Evolutionary conservation across 495 filamentous ascomycete species (phyloP), one percentile per base, ranked within the genome.

Genomic region (Melanomma pulvis-pyrius): DNA sequence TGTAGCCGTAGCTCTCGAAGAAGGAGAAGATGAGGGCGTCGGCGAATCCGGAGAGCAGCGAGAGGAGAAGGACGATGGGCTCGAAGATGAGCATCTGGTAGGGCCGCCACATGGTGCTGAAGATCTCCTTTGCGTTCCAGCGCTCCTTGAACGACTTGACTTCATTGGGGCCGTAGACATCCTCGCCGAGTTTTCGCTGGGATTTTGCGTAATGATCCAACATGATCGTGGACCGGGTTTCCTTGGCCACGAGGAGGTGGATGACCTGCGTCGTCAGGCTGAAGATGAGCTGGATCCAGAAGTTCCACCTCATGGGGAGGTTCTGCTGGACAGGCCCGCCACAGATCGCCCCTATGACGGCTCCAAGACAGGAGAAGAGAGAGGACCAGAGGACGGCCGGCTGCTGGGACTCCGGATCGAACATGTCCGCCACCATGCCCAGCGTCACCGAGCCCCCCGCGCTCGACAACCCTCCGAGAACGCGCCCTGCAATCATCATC

Each of bases 341-440:
- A 46, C 93, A 81, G 44, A 94, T 84, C 0, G 90, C 89, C 0
- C 91, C 91, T 7, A 93, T 79, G 24, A 89, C 83, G 2, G 89
- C 89, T 22, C 90, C 90, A 55, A 85, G 86, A 49, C 57, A 60
- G 17, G 36, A 47, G 90, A 84, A 64, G 80, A 93, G 1, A 87
- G 57, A 60, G 2, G 57, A 34, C 57, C 36, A 47, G 24, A 49
- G 88, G 8, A 88, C 34, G 8, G 34, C 34, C 8, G 8, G 34
- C 34, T 41, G 34, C 34, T 41, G 34, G 34, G 8, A 8, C 8
- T 41, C 72, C 64, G 91, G 85, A 78, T 83, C 21, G 26, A 54
- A 92, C 81, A 92, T 83, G 67, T 93, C 90, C 25, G 90, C 90
- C 28, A 91, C 85, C 88, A 92, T 90, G 39, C 90, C 90, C 2